phyloP scores from a whole-genome alignment of 176 grass and related monocot genomes.

The Oryza longistaminata region DNA sequence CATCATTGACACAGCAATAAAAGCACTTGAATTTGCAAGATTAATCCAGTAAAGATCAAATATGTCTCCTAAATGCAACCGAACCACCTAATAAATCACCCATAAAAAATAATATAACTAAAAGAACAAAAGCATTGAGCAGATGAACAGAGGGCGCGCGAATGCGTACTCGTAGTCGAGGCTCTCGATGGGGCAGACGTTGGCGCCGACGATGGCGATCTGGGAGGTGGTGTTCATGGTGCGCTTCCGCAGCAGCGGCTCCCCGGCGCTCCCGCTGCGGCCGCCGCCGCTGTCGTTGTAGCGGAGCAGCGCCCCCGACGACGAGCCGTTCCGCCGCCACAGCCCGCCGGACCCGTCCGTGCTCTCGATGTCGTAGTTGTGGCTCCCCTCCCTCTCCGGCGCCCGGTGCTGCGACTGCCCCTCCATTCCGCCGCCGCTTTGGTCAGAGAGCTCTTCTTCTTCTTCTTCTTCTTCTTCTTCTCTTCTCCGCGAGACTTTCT shows the following conservation, averaged over 20 bases:
- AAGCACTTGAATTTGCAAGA: not conserved
- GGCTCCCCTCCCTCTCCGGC: constrained; percentile 47
- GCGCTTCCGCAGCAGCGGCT: constrained; percentile 63
- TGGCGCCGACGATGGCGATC: constrained; percentile 77
- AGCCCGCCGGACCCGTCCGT: constrained; percentile 20
- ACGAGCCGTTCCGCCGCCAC: constrained; percentile 13
- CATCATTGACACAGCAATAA: not conserved
- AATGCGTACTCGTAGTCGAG: constrained; percentile 53
- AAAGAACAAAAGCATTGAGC: not conserved
- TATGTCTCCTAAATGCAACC: not conserved
- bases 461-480: not conserved
- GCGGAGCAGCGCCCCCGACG: constrained; percentile 16
- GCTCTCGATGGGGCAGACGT: constrained; percentile 74
- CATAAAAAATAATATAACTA: not conserved
- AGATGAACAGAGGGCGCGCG: not conserved
- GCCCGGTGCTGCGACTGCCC: not conserved
- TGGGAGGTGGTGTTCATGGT: constrained; percentile 70
- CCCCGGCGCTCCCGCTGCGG: not conserved
- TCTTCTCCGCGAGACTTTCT: not conserved
- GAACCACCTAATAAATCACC: not conserved
- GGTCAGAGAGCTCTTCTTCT: not conserved
- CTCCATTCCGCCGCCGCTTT: constrained; percentile 19
- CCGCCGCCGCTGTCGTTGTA: not conserved
- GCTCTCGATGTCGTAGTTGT: constrained; percentile 50
- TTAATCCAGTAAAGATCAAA: not conserved